phyloP scores from a whole-genome alignment of 2,329 filamentous ascomycete genomes.

The Penicillium sp. region DNA sequence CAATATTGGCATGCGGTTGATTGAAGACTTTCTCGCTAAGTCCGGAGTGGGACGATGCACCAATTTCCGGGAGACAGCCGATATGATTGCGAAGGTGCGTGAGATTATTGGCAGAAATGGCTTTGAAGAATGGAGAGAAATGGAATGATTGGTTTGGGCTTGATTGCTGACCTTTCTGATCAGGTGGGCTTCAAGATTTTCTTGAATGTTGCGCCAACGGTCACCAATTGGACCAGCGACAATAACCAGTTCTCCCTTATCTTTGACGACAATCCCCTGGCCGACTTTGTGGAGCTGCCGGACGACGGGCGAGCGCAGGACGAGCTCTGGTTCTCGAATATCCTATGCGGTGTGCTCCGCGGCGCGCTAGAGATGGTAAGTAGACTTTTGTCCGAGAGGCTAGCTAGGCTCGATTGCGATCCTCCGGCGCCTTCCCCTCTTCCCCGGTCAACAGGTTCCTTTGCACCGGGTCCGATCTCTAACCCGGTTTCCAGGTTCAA shows the following conservation, averaged over 20 bases:
- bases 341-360: conserved; percentile 88
- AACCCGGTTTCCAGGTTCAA: conserved; percentile 65
- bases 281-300: conserved; percentile 95
- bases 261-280: conserved; percentile 95
- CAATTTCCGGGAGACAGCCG: conserved; percentile 94
- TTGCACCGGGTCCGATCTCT: conserved; percentile 28
- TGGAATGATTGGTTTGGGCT: not conserved
- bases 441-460: conserved; percentile 16
- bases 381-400: conserved; percentile 9
- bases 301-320: conserved; percentile 96
- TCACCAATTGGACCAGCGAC: conserved; percentile 95
- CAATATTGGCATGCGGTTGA: conserved; percentile 93
- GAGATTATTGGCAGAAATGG: no score
- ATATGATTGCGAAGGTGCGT: conserved; percentile 88
- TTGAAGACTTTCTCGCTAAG: conserved; percentile 97
- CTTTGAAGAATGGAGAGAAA: not conserved
- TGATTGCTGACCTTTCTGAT: conserved; percentile 17
- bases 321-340: conserved; percentile 98
- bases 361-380: conserved; percentile 93
- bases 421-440: conserved; percentile 13
- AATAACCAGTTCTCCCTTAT: conserved; percentile 95
- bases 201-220: conserved; percentile 89
- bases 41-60: conserved; percentile 86
- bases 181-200: conserved; percentile 99
- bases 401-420: conserved; percentile 1